A percentile compares a stretch with the other conserved stretches of the same genome.
These are phyloP conservation scores for Marsdenia floribunda DNA, from an alignment of 257 asterid species.

Conservation along the genomic window DNA sequence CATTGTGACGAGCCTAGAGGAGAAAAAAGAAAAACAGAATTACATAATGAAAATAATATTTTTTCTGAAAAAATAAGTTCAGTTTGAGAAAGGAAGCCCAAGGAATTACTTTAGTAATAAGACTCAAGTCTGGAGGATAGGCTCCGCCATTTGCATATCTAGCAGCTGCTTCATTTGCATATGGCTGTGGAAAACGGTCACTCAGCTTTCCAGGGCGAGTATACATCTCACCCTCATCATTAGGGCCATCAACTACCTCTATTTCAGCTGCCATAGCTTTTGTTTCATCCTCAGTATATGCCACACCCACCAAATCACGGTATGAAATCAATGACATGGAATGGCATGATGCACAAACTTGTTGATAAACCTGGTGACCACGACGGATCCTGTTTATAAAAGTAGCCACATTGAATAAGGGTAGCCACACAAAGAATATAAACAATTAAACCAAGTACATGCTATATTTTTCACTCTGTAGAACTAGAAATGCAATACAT, in stretches of 20 bases:
- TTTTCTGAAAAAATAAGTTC: background rate
- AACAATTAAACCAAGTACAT: background rate
- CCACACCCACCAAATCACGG: conserved; percentile 83
- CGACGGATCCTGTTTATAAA: conserved; percentile 28
- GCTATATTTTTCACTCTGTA: background rate
- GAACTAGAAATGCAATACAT: background rate
- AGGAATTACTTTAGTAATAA: conserved; percentile 63
- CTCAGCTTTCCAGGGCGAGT: conserved; percentile 90
- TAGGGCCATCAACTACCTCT: conserved; percentile 89
- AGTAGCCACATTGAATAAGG: conserved; percentile 3
- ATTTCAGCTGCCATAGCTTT: conserved; percentile 96
- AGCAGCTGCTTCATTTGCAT: conserved; percentile 80
- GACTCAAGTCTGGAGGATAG: conserved; percentile 93
- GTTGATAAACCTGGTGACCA: conserved; percentile 53
- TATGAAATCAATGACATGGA: conserved; percentile 75
- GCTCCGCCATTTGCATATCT: conserved; percentile 96
- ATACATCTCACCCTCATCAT: conserved; percentile 93
- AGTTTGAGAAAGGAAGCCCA: conserved; percentile 1
- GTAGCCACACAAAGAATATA: background rate
- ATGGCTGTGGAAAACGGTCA: conserved; percentile 88
- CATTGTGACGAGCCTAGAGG: conserved; percentile 75
- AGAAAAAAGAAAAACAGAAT: conserved; percentile 5
- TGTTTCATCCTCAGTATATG: conserved; percentile 89
- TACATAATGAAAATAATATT: conserved; percentile 9
- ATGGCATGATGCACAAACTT: conserved; percentile 87